Conservation (phyloP, 1,139 yeast species). For the Candida gigantensis region DNA sequence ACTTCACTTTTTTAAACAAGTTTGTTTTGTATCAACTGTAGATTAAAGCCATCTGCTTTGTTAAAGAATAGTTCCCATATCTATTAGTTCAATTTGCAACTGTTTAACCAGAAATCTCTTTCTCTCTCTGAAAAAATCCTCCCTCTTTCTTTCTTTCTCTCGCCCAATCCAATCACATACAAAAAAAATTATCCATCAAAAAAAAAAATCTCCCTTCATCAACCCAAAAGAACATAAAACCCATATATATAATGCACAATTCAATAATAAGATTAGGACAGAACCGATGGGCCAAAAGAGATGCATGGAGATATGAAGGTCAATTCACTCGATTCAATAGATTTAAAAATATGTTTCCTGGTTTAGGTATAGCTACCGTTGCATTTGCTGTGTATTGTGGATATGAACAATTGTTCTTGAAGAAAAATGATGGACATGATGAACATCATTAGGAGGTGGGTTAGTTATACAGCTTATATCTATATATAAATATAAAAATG, state of each 20-base stretch:
- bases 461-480: not conserved
- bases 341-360: conserved; percentile 78
- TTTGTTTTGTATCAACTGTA: too few relatives aligned
- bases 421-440: conserved; percentile 28
- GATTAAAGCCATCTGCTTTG: too few relatives aligned
- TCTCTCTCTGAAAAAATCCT: not conserved
- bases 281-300: conserved; percentile 65
- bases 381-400: conserved; percentile 70
- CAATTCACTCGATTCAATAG: conserved; percentile 73
- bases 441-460: conserved; percentile 21
- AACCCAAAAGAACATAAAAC: too few relatives aligned
- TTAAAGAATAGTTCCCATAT: too few relatives aligned
- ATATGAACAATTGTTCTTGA: conserved; percentile 56
- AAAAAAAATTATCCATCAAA: not conserved
- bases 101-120: not conserved
- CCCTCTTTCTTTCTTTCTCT: not conserved
- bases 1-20: too few relatives aligned
- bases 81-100: not conserved
- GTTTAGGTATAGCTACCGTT: conserved; percentile 76
- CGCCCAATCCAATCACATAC: conserved; percentile 7
- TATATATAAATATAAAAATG: conserved; percentile 6
- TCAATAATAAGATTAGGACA: conserved; percentile 13
- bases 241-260: too few relatives aligned
- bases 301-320: conserved; percentile 90
- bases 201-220: not conserved